Conservation (phyloP, 1,284 basidiomycete genomes). For the Cryptococcus neoformans region DNA sequence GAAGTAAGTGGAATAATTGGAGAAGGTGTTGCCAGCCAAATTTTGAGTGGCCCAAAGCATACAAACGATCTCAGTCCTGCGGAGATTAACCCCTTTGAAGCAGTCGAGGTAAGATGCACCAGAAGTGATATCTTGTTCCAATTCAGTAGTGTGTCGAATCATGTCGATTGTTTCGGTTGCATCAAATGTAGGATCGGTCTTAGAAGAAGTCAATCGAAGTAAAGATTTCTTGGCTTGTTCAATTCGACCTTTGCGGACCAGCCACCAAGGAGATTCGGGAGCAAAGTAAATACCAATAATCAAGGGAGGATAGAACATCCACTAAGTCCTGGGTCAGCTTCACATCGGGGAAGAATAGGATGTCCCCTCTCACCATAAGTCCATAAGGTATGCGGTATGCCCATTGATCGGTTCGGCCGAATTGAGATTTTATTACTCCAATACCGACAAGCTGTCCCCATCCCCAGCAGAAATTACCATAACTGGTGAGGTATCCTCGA, state of each 20-base stretch:
- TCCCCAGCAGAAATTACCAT: slow-evolving; percentile 47
- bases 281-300: slow-evolving; percentile 38
- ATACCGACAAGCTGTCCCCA: slow-evolving; percentile 43
- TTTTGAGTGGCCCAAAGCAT: slow-evolving; percentile 40
- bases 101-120: slow-evolving; percentile 51
- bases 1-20: slow-evolving; percentile 47
- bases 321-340: slow-evolving; percentile 10
- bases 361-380: slow-evolving; percentile 23
- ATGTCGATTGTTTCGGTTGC: slow-evolving; percentile 51
- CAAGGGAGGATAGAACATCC: slow-evolving; percentile 35
- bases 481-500: slow-evolving; percentile 43
- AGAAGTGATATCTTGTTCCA: slow-evolving; percentile 24
- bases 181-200: slow-evolving; percentile 44
- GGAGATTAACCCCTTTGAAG: slow-evolving; percentile 48
- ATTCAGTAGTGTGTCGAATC: slow-evolving; percentile 41
- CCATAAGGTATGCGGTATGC: slow-evolving; percentile 35
- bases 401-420: slow-evolving; percentile 33
- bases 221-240: slow-evolving; percentile 52
- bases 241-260: slow-evolving; percentile 42
- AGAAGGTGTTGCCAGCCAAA: slow-evolving; percentile 41
- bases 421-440: slow-evolving; percentile 42
- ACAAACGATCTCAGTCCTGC: slow-evolving; percentile 47
- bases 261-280: slow-evolving; percentile 39
- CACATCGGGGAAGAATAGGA: not conserved
- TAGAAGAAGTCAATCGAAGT: slow-evolving; percentile 41